Conservation (phyloP, 169 alveolate species). For the Plasmodium blacklocki region DNA sequence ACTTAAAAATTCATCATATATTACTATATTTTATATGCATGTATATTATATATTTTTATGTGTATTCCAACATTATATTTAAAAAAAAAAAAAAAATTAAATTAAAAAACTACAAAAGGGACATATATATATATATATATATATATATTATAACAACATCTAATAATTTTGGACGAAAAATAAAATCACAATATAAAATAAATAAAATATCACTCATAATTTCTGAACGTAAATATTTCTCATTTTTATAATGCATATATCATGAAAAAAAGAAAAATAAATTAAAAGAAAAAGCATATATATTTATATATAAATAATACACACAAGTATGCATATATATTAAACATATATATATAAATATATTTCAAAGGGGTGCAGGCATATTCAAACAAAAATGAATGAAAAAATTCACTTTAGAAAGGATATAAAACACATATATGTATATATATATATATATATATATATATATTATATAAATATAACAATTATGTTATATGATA, state of each 20-base stretch:
- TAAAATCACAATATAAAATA: constrained; percentile 47
- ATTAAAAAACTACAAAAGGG: too few relatives aligned
- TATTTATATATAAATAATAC: neutral
- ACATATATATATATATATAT: too few relatives aligned
- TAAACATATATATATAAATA: constrained; percentile 10
- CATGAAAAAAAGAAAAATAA: constrained; percentile 24
- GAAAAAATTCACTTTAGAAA: constrained; percentile 10
- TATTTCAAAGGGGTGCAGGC: constrained; percentile 53
- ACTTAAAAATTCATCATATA: too few relatives aligned
- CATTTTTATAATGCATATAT: constrained; percentile 8
- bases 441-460: too few relatives aligned
- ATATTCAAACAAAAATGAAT: constrained; percentile 22
- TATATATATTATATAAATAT: constrained; percentile 2
- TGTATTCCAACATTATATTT: constrained; percentile 20
- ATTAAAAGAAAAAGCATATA: constrained; percentile 8
- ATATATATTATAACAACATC: constrained; percentile 25
- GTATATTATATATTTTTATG: too few relatives aligned
- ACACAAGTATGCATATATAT: too few relatives aligned
- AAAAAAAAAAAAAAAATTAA: constrained; percentile 17
- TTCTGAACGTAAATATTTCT: constrained; percentile 39
- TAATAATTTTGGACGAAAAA: constrained; percentile 32
- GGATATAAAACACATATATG: constrained; percentile 19
- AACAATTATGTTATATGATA: constrained; percentile 20
- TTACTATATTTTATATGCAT: too few relatives aligned
- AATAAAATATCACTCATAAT: constrained; percentile 26